Evolutionary conservation across 176 grass and related monocot species (phyloP).

Genomic region (Tillandsia fasciculata): DNA sequence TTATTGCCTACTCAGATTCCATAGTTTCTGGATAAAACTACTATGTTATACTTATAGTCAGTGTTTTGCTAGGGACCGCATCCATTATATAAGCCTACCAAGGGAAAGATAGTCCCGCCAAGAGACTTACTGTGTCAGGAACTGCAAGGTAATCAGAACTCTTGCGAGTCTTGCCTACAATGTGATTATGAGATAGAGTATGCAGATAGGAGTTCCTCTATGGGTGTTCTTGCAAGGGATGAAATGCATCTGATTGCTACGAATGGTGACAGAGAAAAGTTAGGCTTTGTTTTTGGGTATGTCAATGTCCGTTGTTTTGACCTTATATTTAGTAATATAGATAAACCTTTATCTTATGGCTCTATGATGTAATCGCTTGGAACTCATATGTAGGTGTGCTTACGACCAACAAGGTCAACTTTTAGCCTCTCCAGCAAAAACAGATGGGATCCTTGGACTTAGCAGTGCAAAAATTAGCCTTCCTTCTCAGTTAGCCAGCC

Average conservation of each 20-base stretch:
- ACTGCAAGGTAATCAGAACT: slow-evolving; percentile 46
- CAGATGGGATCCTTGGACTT: slow-evolving; percentile 74
- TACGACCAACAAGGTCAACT: slow-evolving; percentile 83
- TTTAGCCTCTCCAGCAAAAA: slow-evolving; percentile 37
- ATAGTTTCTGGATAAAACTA: background rate
- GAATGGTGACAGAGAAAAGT: slow-evolving; percentile 35
- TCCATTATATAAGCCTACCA: slow-evolving; percentile 51
- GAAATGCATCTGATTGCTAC: slow-evolving; percentile 40
- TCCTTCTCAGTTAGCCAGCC: slow-evolving; percentile 55
- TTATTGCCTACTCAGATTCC: background rate
- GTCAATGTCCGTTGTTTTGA: slow-evolving; percentile 4
- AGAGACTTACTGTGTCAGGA: slow-evolving; percentile 44
- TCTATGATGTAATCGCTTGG: slow-evolving; percentile 3
- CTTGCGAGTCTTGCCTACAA: slow-evolving; percentile 67
- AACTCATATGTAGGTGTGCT: slow-evolving; percentile 53
- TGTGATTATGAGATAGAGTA: slow-evolving; percentile 76
- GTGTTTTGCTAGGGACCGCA: slow-evolving; percentile 59
- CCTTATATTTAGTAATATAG: slow-evolving; percentile 1
- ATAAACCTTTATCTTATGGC: background rate
- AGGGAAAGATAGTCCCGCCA: slow-evolving; percentile 33
- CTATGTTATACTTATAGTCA: background rate
- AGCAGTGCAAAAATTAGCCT: slow-evolving; percentile 51
- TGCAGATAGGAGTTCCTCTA: slow-evolving; percentile 60
- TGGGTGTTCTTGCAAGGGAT: slow-evolving; percentile 58
- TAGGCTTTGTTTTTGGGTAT: slow-evolving; percentile 75